Evolutionary conservation across 176 grass and related monocot species (phyloP).

Genomic region (Pharus latifolius): DNA sequence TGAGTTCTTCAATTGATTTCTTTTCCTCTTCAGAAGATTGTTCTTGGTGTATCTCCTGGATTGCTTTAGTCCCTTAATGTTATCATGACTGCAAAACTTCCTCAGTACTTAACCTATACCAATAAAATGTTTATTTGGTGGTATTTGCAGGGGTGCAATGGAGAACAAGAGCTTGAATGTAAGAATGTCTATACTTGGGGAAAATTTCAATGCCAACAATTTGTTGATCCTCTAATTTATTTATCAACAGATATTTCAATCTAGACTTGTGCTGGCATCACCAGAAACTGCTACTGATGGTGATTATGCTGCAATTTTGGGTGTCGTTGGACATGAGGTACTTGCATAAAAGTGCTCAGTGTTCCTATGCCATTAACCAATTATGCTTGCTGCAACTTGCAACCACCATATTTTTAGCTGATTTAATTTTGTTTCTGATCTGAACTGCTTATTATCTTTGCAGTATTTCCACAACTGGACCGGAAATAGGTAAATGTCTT

Average conservation of each 20-base stretch:
- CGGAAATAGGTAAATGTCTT: conserved; percentile 64
- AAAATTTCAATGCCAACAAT: neutral
- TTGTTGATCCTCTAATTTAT: conserved; percentile 28
- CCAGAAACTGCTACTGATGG: conserved; percentile 93
- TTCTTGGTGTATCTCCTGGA: neutral
- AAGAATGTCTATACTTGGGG: conserved; percentile 28
- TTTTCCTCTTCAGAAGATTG: neutral
- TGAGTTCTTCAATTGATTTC: too few species aligned
- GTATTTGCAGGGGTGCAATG: conserved; percentile 90
- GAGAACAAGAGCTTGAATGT: conserved; percentile 99
- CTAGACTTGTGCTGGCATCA: conserved; percentile 94
- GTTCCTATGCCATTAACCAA: neutral
- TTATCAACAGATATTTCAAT: conserved; percentile 87
- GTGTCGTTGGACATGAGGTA: conserved; percentile 97
- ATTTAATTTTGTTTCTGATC: conserved; percentile 13
- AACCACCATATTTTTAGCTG: neutral
- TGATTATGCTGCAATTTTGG: conserved; percentile 97
- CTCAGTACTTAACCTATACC: neutral
- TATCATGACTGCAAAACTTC: neutral
- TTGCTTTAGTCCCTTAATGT: neutral
- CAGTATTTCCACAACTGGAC: conserved; percentile 99
- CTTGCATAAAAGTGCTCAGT: neutral
- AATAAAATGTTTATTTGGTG: conserved; percentile 9
- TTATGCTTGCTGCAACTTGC: conserved; percentile 6
- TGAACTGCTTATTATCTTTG: conserved; percentile 19